A percentile compares a stretch with the other conserved stretches of the same genome.
phyloP scores from a whole-genome alignment of 2,329 filamentous ascomycete genomes.

The Pestalotiopsis sp. region DNA sequence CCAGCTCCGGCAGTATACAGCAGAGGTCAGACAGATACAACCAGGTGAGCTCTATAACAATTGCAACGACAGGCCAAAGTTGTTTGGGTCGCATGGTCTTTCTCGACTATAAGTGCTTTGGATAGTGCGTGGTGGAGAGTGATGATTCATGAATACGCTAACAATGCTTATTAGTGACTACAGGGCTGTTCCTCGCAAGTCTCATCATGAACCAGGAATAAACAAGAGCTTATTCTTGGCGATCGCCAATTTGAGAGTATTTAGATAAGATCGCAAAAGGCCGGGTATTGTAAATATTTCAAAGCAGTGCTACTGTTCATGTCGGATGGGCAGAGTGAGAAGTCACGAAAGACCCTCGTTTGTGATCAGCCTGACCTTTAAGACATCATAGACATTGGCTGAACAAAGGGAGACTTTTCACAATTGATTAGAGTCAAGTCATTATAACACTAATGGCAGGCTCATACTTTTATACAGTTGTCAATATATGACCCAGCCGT shows the following conservation, averaged over 20 bases:
- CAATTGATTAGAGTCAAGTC: too few relatives aligned
- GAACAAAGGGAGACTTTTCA: too few relatives aligned
- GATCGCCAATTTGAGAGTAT: background rate
- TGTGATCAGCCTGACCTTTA: too few relatives aligned
- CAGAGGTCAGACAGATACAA: background rate
- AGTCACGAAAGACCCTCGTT: too few relatives aligned
- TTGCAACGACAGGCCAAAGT: background rate
- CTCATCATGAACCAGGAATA: background rate
- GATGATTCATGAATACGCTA: conserved; percentile 12
- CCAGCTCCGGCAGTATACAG: background rate
- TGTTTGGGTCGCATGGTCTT: background rate
- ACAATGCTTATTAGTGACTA: background rate
- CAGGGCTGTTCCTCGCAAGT: background rate
- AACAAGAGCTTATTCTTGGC: background rate
- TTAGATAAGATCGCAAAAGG: background rate
- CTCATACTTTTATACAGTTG: too few relatives aligned
- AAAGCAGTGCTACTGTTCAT: too few relatives aligned
- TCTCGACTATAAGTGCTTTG: background rate
- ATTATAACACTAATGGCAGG: too few relatives aligned
- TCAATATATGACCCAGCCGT: too few relatives aligned
- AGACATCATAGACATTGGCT: too few relatives aligned
- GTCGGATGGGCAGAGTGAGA: too few relatives aligned
- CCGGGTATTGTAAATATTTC: too few relatives aligned
- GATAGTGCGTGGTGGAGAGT: background rate
- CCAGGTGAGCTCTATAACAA: background rate